Base-by-base conservation (phyloP, 345 rosid genomes). In the Eucalyptus erythrocorys region DNA sequence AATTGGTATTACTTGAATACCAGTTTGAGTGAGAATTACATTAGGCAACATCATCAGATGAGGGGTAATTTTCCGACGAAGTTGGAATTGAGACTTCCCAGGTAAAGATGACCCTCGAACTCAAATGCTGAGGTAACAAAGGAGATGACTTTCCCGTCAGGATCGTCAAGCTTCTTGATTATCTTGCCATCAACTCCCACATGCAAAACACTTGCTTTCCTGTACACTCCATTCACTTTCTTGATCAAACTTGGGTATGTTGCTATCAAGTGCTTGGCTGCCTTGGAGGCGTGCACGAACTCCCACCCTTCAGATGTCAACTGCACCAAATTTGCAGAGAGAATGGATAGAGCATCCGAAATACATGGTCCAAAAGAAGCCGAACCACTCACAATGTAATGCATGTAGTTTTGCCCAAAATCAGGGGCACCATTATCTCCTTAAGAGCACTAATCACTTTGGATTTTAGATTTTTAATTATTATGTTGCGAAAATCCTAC, bases 51-150 rank as follows among this genome's bases (percentile, higher is more conserved):
- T 71, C 82, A 71, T 53, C 88, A 55, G 21, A 24, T 82, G 86
- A 94, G 79, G 7, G 94, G 88, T 49, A 93, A 15, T 82, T 91
- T 93, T 26, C 94, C 93, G 43, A 93, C 59, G 91, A 92, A 94
- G 89, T 92, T 80, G 86, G 91, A 15, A 42, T 66, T 88, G 32
- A 93, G 93, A 48, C 93, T 92, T 37, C 94, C 95, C 89, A 95
- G 15, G 88, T 92, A 93, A 43, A 94, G 94, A 87, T 94, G 91
- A 76, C 87, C 94, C 34, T 93, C 94, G 87, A 88, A 93, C 92
- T 93, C 95, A 27, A 92, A 61, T 45, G 95, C 97, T 21, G 93
- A 68, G 32, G 97, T 94, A 37, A 94, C 94, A 27, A 91, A 89
- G 7, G 90, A 79, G 86, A 92, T 86, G 21, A 93, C 94, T 76